Base-by-base conservation (phyloP, 2,329 filamentous ascomycete genomes). In the Metarhizium album region DNA sequence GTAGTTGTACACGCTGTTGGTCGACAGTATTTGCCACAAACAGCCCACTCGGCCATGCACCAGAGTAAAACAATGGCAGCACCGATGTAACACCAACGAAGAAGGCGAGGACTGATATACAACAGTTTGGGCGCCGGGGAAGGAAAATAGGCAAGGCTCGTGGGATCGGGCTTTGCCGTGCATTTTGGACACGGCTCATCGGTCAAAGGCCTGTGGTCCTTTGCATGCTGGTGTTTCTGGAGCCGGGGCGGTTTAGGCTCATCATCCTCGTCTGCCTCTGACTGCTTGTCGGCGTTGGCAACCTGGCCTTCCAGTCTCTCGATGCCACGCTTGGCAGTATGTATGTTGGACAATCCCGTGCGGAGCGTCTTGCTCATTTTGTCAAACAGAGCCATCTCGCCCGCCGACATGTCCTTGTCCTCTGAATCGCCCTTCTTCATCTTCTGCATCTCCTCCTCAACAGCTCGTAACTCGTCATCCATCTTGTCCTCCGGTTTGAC, bases 251-350 rank as follows among this genome's bases (percentile, higher is more conserved):
- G 8, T 31, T 49, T 45, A 11, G 16, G 40, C 8, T 46, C 27
- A 42, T 47, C n/a, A 42, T 47, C n/a, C 16, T 37, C 33, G 43
- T 52, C 45, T 55, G 54, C 11, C 31, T 49, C 16, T 18, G 52
- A 47, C 42, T 59, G 60, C 29, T 55, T 59, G 47, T 73, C 67
- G 2, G 60, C 60, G 42, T 72, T 68, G 9, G 70, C 68, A 18
- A 82, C 70, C 51, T 73, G 70, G 53, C 73, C 70, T 58, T 81
- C 75, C 6, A 83, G 67, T 9, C 76, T 70, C 58, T 80, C 76
- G 47, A 83, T 82, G 11, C 79, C 79, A 49, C 74, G 70, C 55
- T 76, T 79, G 20, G 76, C 76, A 14, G 70, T 74, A 40, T 72
- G 75, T 31, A 83, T 78, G 20, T 73, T 72, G 29, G 70, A 62